A percentile compares a stretch with the other conserved stretches of the same genome.
Conservation (phyloP, 257 asterid genomes). For the Parsonsia alboflavescens region DNA sequence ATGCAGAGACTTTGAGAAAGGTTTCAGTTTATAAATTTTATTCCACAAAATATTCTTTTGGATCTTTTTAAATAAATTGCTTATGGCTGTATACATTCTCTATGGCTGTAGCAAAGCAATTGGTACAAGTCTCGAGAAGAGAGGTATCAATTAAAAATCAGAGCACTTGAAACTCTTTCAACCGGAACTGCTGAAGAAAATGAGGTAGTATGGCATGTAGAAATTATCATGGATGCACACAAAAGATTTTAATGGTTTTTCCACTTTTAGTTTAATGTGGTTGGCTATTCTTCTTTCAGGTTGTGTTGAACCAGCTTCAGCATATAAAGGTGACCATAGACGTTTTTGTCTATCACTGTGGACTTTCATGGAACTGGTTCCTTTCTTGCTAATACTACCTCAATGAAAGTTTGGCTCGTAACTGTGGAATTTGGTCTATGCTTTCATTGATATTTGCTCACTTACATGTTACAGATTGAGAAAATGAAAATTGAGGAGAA, state of each 20-base stretch:
- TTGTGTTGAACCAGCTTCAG: conserved; percentile 52
- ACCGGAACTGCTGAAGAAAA: conserved; percentile 75
- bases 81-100: conserved; percentile 12
- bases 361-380: not conserved
- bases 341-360: not conserved
- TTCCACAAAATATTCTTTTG: not conserved
- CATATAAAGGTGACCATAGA: conserved; percentile 38
- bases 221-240: not conserved
- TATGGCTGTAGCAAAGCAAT: conserved; percentile 63
- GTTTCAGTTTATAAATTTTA: conserved; percentile 31
- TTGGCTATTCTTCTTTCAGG: conserved; percentile 37
- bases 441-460: conserved; percentile 12
- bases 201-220: conserved; percentile 45
- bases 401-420: conserved; percentile 1
- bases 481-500: conserved; percentile 63
- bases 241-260: conserved; percentile 3
- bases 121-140: conserved; percentile 76
- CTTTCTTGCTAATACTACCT: not conserved
- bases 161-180: conserved; percentile 77
- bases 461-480: conserved; percentile 51
- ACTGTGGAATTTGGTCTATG: not conserved
- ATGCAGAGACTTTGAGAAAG: conserved; percentile 63
- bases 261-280: conserved; percentile 12
- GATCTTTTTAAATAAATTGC: not conserved
- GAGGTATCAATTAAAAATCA: conserved; percentile 58